Evolutionary conservation across 148 eudicot species (phyloP), one percentile per base, ranked within the genome.

Genomic region (Fallopia convolvulus): DNA sequence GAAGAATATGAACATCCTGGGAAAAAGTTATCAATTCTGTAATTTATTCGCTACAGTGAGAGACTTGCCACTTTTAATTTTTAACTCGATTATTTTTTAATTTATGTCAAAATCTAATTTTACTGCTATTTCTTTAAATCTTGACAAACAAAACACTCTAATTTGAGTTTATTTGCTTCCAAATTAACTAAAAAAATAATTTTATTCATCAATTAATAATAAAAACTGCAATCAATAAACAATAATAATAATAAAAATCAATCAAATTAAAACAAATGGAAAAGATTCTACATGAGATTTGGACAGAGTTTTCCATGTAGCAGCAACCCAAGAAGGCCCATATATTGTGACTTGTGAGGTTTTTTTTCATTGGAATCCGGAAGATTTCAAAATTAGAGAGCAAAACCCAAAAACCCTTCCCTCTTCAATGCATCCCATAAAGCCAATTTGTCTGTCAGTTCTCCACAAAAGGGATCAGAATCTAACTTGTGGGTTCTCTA

Each of bases 341-440:
- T n/a, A 10, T 48, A 17, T 6, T 17, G 5, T 26, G 30, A 26
- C 30, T 68, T 33, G 46, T 68, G 44, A 23, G 15, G 72, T 68
- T 36, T 36, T n/a, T 63, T 63, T 32, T 63, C 70, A 26, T 68
- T 68, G 72, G 46, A 36, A 36, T 32, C 72, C 72, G 11, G 44
- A 68, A 68, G 44, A 15, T 42, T 68, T 68, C 72, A 68, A 68
- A 68, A 15, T 65, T 39, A 33, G 44, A 68, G 72, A 68, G 72
- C 72, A 68, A 68, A 68, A 68, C 42, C 72, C 72, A 33, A 18
- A 68, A 68, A 36, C 72, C 72, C 44, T 61, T 61, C 39, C 70
- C 72, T 68, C 72, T 68, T 68, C 44, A 68, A 30, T 68, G 6
- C 70, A 65, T 65, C 70, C 60, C 72, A 68, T 68, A 68, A 63